Conservation (phyloP, 2,329 filamentous ascomycete species). For the Didymella lethalis region DNA sequence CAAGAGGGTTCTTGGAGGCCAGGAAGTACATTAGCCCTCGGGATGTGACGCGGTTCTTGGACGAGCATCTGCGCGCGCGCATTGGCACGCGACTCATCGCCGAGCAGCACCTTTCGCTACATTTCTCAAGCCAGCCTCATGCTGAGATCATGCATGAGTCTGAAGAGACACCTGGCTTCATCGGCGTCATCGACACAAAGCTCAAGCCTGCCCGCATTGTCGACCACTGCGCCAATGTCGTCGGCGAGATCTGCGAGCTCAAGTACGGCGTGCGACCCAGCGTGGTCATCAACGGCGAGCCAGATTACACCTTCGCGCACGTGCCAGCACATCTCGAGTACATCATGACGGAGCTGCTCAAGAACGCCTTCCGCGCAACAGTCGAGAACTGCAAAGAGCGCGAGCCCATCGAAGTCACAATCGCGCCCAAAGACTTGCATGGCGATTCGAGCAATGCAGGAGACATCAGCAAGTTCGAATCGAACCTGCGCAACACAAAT, state of each 20-base stretch:
- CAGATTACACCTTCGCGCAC: constrained; percentile 88
- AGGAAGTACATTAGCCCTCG: constrained; percentile 82
- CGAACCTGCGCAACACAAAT: constrained; percentile 28
- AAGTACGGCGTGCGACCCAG: constrained; percentile 89
- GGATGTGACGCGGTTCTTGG: constrained; percentile 90
- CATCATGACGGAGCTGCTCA: constrained; percentile 93
- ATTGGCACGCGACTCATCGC: constrained; percentile 95
- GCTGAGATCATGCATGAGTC: constrained; percentile 60
- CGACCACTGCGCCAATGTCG: constrained; percentile 84
- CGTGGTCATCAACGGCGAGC: constrained; percentile 83
- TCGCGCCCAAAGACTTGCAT: constrained; percentile 65
- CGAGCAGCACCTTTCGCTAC: constrained; percentile 94
- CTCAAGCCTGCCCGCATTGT: constrained; percentile 83
- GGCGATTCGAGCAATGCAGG: constrained; percentile 21
- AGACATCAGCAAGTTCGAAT: background rate
- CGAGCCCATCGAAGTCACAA: constrained; percentile 89
- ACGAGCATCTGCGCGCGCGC: constrained; percentile 89
- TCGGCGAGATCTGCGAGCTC: constrained; percentile 94
- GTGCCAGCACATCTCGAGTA: constrained; percentile 97
- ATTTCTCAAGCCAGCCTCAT: constrained; percentile 77
- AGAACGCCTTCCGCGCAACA: constrained; percentile 94
- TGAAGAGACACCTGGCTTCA: constrained; percentile 68
- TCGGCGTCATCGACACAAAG: constrained; percentile 93
- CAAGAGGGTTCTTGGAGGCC: constrained; percentile 91
- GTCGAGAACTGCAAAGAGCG: constrained; percentile 81